phyloP scores from a whole-genome alignment of 2,329 filamentous ascomycete genomes.

The Cordyceps militaris region DNA sequence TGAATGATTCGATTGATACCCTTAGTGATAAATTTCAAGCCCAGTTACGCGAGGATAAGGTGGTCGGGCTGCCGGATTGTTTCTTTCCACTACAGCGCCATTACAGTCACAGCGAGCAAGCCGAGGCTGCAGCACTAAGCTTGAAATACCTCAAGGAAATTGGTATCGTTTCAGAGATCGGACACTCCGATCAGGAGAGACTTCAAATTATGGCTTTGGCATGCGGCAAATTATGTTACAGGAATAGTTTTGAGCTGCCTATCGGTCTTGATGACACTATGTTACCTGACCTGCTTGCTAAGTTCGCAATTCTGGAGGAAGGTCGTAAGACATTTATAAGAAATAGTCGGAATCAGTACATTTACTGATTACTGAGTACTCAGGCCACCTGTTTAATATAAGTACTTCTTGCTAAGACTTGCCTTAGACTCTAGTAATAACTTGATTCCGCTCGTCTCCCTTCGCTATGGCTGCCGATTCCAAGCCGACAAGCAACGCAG shows the following conservation, averaged over 20 bases:
- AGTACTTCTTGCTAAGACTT: neutral
- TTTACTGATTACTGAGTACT: neutral
- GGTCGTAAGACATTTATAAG: neutral
- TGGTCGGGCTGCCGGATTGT: neutral
- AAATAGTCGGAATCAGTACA: neutral
- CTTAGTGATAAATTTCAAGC: neutral
- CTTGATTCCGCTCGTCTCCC: too few species aligned
- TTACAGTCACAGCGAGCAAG: neutral
- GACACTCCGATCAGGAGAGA: neutral
- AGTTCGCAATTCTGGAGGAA: neutral
- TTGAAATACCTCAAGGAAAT: neutral
- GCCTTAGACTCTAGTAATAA: too few species aligned
- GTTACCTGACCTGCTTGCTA: neutral
- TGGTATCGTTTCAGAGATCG: neutral
- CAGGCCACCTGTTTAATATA: neutral
- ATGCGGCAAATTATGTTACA: neutral
- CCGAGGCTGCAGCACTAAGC: neutral
- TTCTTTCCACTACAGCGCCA: neutral
- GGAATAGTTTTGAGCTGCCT: neutral
- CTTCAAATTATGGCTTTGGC: neutral
- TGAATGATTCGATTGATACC: neutral
- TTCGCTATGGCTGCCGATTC: neutral
- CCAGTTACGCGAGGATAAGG: neutral
- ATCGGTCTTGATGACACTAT: neutral
- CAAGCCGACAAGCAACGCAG: neutral